phyloP scores from a whole-genome alignment of 257 asterid genomes.

The Solanum gracilifrons region DNA sequence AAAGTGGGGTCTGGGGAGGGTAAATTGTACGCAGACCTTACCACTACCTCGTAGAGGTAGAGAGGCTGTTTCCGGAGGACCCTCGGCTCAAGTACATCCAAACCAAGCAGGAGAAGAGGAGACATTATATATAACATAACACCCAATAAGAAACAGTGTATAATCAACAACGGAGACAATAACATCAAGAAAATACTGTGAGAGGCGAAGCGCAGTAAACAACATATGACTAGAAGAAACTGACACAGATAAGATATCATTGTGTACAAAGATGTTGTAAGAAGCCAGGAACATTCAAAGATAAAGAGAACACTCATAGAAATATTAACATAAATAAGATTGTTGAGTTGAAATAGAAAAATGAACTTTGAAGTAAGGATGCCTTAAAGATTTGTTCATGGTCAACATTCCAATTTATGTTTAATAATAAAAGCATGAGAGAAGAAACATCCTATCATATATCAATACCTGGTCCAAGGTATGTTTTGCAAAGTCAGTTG shows the following conservation, averaged over 20 bases:
- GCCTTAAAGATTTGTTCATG: background rate
- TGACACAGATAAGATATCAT: background rate
- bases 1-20: too few species aligned
- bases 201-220: too few species aligned
- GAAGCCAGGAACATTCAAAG: background rate
- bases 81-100: too few species aligned
- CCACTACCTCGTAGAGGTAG: too few species aligned
- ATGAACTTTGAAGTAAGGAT: background rate
- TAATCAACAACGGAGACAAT: too few species aligned
- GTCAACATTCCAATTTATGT: background rate
- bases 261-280: background rate
- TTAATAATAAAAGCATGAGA: background rate
- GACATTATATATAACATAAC: too few species aligned
- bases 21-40: too few species aligned
- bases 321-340: background rate
- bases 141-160: too few species aligned
- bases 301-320: background rate
- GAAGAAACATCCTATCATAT: background rate
- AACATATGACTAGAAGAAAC: background rate
- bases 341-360: background rate
- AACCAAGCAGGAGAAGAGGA: too few species aligned
- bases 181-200: too few species aligned
- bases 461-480: slow-evolving; percentile 66
- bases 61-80: too few species aligned
- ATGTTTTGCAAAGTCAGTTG: slow-evolving; percentile 78